These are phyloP conservation scores for Volvox reticuliferus DNA, from an alignment of 139 green algal genomes.

Conservation along the genomic window DNA sequence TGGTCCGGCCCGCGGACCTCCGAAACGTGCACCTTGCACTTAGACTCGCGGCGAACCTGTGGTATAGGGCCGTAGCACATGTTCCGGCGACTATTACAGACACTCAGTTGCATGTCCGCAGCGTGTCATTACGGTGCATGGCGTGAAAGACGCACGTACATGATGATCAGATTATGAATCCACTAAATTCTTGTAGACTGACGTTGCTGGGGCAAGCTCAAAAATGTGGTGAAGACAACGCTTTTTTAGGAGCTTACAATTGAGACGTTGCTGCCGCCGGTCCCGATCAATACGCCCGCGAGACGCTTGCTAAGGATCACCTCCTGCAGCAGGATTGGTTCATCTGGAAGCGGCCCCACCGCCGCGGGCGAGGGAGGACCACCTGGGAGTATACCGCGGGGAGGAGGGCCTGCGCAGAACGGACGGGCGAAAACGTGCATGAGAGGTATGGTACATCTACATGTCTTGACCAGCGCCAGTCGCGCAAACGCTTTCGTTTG, in stretches of 20 bases:
- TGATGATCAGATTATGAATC: too few species aligned
- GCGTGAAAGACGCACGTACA: too few species aligned
- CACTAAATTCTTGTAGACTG: too few species aligned
- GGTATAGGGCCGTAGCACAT: background rate
- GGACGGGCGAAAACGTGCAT: too few species aligned
- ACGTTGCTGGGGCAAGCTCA: too few species aligned
- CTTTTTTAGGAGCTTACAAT: background rate
- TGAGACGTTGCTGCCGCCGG: constrained; percentile 34
- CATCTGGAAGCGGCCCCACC: constrained; percentile 12
- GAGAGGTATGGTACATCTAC: too few species aligned
- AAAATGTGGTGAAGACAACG: too few species aligned
- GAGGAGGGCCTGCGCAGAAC: background rate
- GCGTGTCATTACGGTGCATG: too few species aligned
- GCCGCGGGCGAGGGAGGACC: background rate
- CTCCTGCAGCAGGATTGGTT: constrained; percentile 44
- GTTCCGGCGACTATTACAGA: too few species aligned
- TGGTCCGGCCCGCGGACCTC: constrained; percentile 23
- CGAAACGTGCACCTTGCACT: constrained; percentile 40
- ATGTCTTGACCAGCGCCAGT: too few species aligned
- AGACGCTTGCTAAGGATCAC: constrained; percentile 29
- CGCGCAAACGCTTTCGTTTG: too few species aligned
- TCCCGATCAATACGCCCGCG: constrained; percentile 35
- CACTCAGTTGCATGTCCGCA: too few species aligned
- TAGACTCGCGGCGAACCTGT: constrained; percentile 38
- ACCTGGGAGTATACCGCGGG: background rate